Evolutionary conservation across 805 yeast genomes (phyloP), one percentile per base, ranked within the genome.

Genomic region (Metschnikowia colocasiae): DNA sequence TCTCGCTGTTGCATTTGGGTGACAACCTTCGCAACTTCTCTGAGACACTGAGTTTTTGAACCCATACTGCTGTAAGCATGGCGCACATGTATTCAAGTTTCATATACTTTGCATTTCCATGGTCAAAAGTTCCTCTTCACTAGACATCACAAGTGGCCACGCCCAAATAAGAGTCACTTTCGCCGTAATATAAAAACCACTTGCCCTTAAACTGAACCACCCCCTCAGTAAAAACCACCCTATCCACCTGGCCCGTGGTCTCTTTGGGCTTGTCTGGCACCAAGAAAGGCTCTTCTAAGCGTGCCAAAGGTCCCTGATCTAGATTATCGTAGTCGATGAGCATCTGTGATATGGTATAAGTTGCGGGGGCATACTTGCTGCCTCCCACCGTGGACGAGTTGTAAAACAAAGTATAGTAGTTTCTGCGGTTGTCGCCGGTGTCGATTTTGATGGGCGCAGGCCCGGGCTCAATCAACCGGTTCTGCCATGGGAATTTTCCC

Each of bases 111-210:
- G n/a, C n/a, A n/a, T n/a, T n/a, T n/a, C n/a, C n/a, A n/a, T n/a
- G n/a, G n/a, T n/a, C n/a, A n/a, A n/a, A n/a, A n/a, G n/a, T n/a
- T n/a, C n/a, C n/a, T n/a, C n/a, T n/a, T n/a, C n/a, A n/a, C n/a
- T n/a, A 50, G 3, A 34, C 48, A 18, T 47, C 46, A 32, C 55
- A 49, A n/a, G 63, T 63, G 23, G 76, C 76, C 15, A 71, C 75
- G 1, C 76, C 74, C 43, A 71, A 56, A 46, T 67, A 70, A 3
- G 68, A 59, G 50, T 71, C 76, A 9, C 73, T 74, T 51, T 71
- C 73, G n/a, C 76, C 76, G 48, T 50, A 71, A 53, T 71, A 71
- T 18, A 71, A 55, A 27, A 70, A 60, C 76, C 76, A 71, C 43
- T 66, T 55, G 10, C 71, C 73, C 31, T 65, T 58, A 49, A 68